phyloP scores from a whole-genome alignment of 106 monocot species.

The Apostasia ramifera region DNA sequence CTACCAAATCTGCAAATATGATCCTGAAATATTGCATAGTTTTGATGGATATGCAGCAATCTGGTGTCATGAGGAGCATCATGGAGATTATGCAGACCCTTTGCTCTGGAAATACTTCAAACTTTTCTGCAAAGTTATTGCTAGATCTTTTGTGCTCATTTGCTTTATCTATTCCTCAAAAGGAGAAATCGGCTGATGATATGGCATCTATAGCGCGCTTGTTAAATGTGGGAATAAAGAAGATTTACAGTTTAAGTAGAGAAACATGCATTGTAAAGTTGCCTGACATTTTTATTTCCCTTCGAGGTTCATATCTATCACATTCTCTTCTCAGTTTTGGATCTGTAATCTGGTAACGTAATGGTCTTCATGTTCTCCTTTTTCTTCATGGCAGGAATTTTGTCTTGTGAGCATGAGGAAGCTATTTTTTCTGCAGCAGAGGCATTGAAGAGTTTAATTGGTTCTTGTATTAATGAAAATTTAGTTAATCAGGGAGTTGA shows the following conservation, averaged over 20 bases:
- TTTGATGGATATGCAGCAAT: constrained; percentile 46
- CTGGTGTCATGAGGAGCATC: constrained; percentile 65
- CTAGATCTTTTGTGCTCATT: constrained; percentile 64
- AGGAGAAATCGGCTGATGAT: constrained; percentile 61
- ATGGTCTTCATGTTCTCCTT: not conserved
- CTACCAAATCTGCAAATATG: constrained; percentile 33
- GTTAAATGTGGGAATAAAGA: constrained; percentile 54
- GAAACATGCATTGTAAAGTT: constrained; percentile 57
- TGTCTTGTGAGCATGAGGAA: constrained; percentile 80
- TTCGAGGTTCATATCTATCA: constrained; percentile 52
- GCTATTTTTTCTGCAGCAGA: constrained; percentile 71
- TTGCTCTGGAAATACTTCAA: constrained; percentile 34
- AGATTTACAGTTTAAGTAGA: constrained; percentile 47
- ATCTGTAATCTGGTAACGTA: not conserved
- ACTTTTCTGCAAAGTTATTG: constrained; percentile 45
- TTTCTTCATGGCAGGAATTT: constrained; percentile 42
- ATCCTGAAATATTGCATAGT: constrained; percentile 58
- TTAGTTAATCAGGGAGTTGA: constrained; percentile 63
- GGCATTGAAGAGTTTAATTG: constrained; percentile 63
- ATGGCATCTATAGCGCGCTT: constrained; percentile 73
- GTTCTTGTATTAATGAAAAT: constrained; percentile 59
- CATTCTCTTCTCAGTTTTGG: not conserved
- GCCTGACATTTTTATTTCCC: constrained; percentile 57
- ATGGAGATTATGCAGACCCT: constrained; percentile 70
- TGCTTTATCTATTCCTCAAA: constrained; percentile 37